A percentile compares a stretch with the other conserved stretches of the same genome.
Evolutionary conservation across 345 rosid genomes (phyloP).

Genomic region (Bretschneidera sinensis): DNA sequence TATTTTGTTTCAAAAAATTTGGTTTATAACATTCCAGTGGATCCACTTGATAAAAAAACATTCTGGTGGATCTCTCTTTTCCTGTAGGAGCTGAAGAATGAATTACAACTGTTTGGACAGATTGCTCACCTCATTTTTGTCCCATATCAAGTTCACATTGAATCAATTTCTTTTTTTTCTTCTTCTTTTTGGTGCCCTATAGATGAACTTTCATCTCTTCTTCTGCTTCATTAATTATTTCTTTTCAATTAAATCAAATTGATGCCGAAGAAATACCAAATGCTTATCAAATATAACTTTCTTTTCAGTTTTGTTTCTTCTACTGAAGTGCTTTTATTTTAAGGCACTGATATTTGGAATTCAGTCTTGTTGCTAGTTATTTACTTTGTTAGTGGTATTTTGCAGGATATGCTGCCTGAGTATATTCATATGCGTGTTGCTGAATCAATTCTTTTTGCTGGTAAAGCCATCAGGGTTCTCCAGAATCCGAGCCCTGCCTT

Average conservation of each 20-base stretch:
- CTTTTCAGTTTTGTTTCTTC: not conserved
- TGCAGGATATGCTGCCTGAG: constrained; percentile 96
- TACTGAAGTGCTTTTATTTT: not conserved
- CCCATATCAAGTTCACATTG: not conserved
- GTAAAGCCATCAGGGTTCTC: constrained; percentile 94
- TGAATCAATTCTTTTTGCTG: constrained; percentile 91
- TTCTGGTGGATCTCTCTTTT: not conserved
- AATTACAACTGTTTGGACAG: too few species aligned
- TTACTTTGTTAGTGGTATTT: constrained; percentile 22
- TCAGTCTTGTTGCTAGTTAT: constrained; percentile 4
- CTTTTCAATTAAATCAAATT: not conserved
- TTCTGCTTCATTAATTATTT: not conserved
- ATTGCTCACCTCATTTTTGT: not conserved
- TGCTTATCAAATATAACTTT: not conserved
- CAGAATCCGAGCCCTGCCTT: constrained; percentile 82
- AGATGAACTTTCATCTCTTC: not conserved
- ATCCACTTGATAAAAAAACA: too few species aligned
- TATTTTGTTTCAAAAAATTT: not conserved
- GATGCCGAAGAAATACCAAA: not conserved
- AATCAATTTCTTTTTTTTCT: not conserved
- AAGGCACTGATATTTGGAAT: not conserved
- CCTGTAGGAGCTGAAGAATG: too few species aligned
- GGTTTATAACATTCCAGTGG: too few species aligned
- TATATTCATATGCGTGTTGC: constrained; percentile 85
- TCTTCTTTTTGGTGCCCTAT: not conserved